Evolutionary conservation across 1,284 basidiomycete species (phyloP).

Genomic region (Ceratobasidium sp.): DNA sequence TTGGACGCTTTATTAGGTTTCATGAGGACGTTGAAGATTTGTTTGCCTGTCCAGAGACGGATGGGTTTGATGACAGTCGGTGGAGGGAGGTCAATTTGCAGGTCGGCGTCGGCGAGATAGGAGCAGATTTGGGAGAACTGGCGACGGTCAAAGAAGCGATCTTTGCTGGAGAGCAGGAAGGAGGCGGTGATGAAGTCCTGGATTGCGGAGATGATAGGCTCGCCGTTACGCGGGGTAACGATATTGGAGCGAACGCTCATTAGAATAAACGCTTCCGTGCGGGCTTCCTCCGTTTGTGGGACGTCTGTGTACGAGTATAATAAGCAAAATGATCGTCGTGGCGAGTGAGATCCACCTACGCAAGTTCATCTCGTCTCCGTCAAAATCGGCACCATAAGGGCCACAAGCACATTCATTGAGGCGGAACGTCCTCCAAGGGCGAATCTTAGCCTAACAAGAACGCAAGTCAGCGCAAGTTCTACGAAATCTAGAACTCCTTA

Average conservation of each 20-base stretch:
- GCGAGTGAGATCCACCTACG: conserved; percentile 64
- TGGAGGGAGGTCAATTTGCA: conserved; percentile 95
- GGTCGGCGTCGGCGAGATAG: conserved; percentile 90
- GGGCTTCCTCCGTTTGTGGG: conserved; percentile 98
- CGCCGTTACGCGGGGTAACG: conserved; percentile 96
- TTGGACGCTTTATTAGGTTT: conserved; percentile 88
- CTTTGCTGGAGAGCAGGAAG: conserved; percentile 92
- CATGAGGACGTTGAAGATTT: conserved; percentile 97
- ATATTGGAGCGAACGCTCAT: conserved; percentile 99
- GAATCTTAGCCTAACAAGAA: conserved; percentile 76
- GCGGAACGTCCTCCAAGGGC: conserved; percentile 98
- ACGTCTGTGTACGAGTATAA: conserved; percentile 71
- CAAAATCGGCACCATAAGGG: conserved; percentile 99
- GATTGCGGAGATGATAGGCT: conserved; percentile 98
- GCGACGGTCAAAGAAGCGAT: conserved; percentile 92
- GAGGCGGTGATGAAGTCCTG: conserved; percentile 99
- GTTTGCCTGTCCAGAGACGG: conserved; percentile 97
- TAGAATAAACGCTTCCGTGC: conserved; percentile 96
- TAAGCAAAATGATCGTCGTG: not conserved
- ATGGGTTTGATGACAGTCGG: conserved; percentile 95
- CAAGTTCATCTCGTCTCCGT: conserved; percentile 99
- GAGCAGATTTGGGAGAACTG: conserved; percentile 98
- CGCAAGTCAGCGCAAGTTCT: conserved; percentile 4
- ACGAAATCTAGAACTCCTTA: conserved; percentile 54
- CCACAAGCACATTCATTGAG: conserved; percentile 99